A percentile compares a stretch with the other conserved stretches of the same genome.
These are phyloP conservation scores for Aspergillus thermomutatus DNA, from an alignment of 2,329 filamentous ascomycete genomes.

Conservation along the genomic window DNA sequence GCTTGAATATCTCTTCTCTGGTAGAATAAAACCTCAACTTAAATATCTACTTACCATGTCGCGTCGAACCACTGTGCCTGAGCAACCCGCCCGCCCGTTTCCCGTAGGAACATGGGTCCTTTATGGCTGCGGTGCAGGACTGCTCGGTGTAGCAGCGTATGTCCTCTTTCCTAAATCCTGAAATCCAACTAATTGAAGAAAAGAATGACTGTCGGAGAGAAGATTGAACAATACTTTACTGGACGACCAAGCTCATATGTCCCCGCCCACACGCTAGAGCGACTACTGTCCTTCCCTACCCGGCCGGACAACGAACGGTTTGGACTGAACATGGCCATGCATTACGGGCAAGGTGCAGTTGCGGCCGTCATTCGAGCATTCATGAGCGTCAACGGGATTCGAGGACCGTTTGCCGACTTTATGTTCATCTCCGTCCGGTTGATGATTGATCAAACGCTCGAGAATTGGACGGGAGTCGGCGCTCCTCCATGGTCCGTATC, in stretches of 20 bases:
- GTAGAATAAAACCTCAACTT: too few relatives aligned
- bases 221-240: constrained; percentile 5
- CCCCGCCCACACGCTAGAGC: constrained; percentile 1
- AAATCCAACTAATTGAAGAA: background rate
- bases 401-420: constrained; percentile 4
- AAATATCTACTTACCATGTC: constrained; percentile 8
- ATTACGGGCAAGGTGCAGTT: constrained; percentile 4
- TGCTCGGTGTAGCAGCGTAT: constrained; percentile 3
- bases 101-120: background rate
- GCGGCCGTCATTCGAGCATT: constrained; percentile 1
- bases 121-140: constrained; percentile 2
- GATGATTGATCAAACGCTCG: constrained; percentile 2
- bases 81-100: background rate
- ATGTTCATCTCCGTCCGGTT: constrained; percentile 1
- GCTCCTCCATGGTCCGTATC: background rate
- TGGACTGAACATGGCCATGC: constrained; percentile 2
- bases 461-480: constrained; percentile 2
- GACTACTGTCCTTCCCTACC: background rate
- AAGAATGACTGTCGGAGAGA: constrained; percentile 2
- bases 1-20: too few relatives aligned
- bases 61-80: constrained; percentile 1
- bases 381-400: constrained; percentile 1
- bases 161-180: background rate
- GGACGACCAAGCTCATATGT: constrained; percentile 4
- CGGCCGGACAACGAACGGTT: background rate